Evolutionary conservation across 1,284 basidiomycete genomes (phyloP).

Genomic region (Ganoderma meredithae): DNA sequence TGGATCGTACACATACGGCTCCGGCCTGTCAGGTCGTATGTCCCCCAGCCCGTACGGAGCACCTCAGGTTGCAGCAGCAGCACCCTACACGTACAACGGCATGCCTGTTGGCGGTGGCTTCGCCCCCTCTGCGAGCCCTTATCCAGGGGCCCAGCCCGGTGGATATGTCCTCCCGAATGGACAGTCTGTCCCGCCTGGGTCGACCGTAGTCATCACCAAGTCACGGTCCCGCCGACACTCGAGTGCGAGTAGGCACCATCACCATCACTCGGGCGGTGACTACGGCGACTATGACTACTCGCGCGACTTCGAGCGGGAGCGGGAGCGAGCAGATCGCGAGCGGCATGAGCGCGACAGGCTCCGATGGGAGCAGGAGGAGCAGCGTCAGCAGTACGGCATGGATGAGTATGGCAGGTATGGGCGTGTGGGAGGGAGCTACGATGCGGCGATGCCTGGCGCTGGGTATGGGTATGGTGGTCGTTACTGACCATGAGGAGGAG

Average conservation of each 20-base stretch:
- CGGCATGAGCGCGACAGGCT: conserved; percentile 21
- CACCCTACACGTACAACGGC: conserved; percentile 21
- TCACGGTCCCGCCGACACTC: conserved; percentile 29
- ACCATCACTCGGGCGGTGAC: conserved; percentile 31
- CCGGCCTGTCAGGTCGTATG: conserved; percentile 12
- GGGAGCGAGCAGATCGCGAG: conserved; percentile 25
- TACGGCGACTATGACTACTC: conserved; percentile 26
- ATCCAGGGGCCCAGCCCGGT: conserved; percentile 13
- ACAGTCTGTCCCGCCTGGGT: conserved; percentile 24
- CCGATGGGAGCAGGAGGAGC: conserved; percentile 22
- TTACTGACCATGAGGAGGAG: conserved; percentile 5
- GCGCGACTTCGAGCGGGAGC: conserved; percentile 20
- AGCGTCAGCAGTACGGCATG: conserved; percentile 13
- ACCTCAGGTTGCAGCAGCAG: conserved; percentile 4
- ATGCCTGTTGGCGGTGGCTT: conserved; percentile 24
- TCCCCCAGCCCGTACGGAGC: conserved; percentile 27
- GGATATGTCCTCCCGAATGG: conserved; percentile 24
- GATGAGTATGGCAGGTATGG: conserved; percentile 21
- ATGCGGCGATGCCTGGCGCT: background rate
- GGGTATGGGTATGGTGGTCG: conserved; percentile 17
- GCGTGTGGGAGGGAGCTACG: conserved; percentile 4
- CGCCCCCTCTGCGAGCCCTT: conserved; percentile 15
- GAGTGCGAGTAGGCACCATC: conserved; percentile 29
- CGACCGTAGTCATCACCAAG: conserved; percentile 33
- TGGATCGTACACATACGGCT: conserved; percentile 23